These are phyloP conservation scores for Fusarium caatingaense DNA, from an alignment of 2,329 filamentous ascomycete species.

Conservation along the genomic window DNA sequence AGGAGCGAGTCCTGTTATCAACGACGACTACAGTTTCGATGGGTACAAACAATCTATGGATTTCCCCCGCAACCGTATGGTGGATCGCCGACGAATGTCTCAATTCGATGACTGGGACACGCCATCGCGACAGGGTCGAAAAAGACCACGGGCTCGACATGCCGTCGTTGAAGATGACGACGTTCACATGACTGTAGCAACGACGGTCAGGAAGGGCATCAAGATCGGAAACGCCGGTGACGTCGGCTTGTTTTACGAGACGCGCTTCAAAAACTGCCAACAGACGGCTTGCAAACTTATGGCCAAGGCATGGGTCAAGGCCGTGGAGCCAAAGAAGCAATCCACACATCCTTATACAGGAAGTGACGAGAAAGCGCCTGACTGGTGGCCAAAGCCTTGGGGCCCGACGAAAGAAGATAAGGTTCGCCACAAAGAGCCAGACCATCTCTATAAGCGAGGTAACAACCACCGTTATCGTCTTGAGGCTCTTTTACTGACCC, in stretches of 20 bases:
- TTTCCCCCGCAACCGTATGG: conserved; percentile 43
- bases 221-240: conserved; percentile 65
- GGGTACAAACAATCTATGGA: conserved; percentile 44
- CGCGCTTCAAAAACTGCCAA: conserved; percentile 73
- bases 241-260: conserved; percentile 70
- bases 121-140: conserved; percentile 47
- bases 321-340: conserved; percentile 81
- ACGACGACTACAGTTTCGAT: conserved; percentile 49
- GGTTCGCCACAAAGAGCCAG: conserved; percentile 77
- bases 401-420: conserved; percentile 62
- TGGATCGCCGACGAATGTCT: conserved; percentile 50
- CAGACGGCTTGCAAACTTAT: conserved; percentile 78
- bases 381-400: conserved; percentile 74
- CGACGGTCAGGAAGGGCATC: conserved; percentile 57
- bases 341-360: conserved; percentile 78
- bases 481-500: conserved; percentile 10
- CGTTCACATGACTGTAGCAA: conserved; percentile 52
- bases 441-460: conserved; percentile 78
- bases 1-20: conserved; percentile 51
- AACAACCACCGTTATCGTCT: conserved; percentile 14
- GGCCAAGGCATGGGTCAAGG: conserved; percentile 80
- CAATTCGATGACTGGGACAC: conserved; percentile 50
- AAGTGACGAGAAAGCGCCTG: conserved; percentile 70
- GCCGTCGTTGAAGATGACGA: conserved; percentile 56
- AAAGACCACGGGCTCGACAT: conserved; percentile 52